Base-by-base conservation (phyloP, 2,329 filamentous ascomycete species). In the Stemphylium beticola region DNA sequence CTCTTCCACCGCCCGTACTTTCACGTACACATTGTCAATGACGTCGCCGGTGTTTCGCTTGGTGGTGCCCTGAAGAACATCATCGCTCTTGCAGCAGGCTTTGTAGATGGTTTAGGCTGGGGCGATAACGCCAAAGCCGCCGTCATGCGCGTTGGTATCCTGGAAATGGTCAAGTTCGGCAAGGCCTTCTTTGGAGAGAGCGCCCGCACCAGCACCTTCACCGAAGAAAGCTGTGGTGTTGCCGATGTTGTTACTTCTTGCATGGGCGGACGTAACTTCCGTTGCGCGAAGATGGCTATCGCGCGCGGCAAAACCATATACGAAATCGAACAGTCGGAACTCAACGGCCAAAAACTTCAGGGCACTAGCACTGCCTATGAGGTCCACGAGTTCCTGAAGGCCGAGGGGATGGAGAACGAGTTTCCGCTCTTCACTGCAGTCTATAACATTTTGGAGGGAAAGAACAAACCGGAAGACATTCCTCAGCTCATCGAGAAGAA, bases 61-160 rank as follows among this genome's bases (percentile, higher is more conserved):
- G 90, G 93, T 38, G 95, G 95, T 57, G 95, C 95, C 0, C 81
- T 99, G 65, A 99, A 99, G 83, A 99, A 99, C 81, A 89, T 99
- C 62, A 91, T 99, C 50, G 95, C 95, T 4, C 81, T 99, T 15
- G 93, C 92, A 4, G 93, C 95, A 29, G 95, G 95, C 53, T 99
- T 96, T 76, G 92, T 98, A 39, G 92, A 96, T 62, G 95, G 95
- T 32, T 86, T 93, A 58, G 93, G 93, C 62, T 99, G 95, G 93
- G 95, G 95, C 70, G 93, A 98, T 81, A 99, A 98, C 67, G 93
- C 93, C 63, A 98, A 99, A 81, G 92, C 95, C n/a, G 95, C 95
- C 40, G 88, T 99, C 57, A 98, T 99, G 92, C 90, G 95, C 37
- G 89, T 98, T 17, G 95, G 95, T 7, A 85, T 99, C 40, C 83